Conservation (phyloP, 2,329 filamentous ascomycete species). For the Neophaeococcomyces aloes region DNA sequence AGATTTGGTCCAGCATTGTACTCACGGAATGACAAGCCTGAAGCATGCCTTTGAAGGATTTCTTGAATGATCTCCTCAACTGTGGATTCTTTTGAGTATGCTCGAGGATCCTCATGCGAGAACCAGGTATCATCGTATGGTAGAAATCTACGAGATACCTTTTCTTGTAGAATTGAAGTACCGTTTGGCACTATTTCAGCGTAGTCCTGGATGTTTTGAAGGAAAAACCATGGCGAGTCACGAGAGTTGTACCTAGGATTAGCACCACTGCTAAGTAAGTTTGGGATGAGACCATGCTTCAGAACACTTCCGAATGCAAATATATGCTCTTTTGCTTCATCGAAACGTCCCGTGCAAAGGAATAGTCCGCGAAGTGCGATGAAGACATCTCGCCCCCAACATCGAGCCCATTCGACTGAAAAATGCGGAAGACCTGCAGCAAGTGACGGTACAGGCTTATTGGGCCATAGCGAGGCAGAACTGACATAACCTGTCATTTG, state of each 20-base stretch:
- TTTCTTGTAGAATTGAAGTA: conserved; percentile 59
- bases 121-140: conserved; percentile 98
- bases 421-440: conserved; percentile 93
- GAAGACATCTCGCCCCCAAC: conserved; percentile 95
- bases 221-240: conserved; percentile 95
- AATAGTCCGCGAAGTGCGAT: conserved; percentile 90
- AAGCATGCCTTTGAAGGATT: conserved; percentile 80
- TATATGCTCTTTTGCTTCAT: conserved; percentile 87
- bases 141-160: conserved; percentile 73
- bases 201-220: conserved; percentile 94
- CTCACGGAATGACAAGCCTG: conserved; percentile 83
- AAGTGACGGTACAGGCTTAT: conserved; percentile 71
- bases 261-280: conserved; percentile 75
- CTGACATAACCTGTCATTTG: conserved; percentile 84
- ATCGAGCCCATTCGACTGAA: conserved; percentile 83
- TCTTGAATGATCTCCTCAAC: conserved; percentile 88
- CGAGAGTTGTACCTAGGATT: conserved; percentile 87
- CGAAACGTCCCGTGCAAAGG: conserved; percentile 77
- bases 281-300: conserved; percentile 98
- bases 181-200: conserved; percentile 71
- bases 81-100: conserved; percentile 74
- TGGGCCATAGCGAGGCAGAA: conserved; percentile 81
- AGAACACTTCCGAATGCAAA: conserved; percentile 88
- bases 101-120: conserved; percentile 63
- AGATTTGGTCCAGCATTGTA: conserved; percentile 83